Evolutionary conservation across 2,329 filamentous ascomycete genomes (phyloP), one percentile per base, ranked within the genome.

Genomic region (Penicillium sp.): DNA sequence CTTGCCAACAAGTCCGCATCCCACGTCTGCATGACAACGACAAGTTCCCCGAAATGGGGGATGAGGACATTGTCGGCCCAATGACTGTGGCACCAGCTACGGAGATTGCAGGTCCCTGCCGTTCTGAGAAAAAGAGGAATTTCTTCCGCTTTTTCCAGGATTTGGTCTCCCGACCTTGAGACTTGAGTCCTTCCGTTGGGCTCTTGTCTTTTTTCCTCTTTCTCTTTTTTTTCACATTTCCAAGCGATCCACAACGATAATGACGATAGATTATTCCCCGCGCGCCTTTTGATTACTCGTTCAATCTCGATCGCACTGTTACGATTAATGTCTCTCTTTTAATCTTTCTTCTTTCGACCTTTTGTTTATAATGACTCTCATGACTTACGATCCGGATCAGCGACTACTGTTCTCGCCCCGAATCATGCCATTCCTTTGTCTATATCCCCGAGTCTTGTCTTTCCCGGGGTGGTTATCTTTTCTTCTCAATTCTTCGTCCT

Each of bases 41-140:
- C 70, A 96, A 97, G 74, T 97, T 96, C 69, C 92, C 92, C 25
- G 86, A 88, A 66, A 84, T 93, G 33, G 92, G 92, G 52, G 92
- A 96, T 68, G 89, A 93, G 67, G 93, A 96, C 73, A 95, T 97
- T 71, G 91, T 97, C 45, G 93, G 93, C 1, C 93, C 93, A 7
- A 96, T 97, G 93, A 85, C 73, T n/a, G 77, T 79, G 35, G 77
- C 73, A 6, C 76, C 75, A 2, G 71, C 70, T 8, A 65, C 62
- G 19, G 67, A 59, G 55, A 86, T 66, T 83, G 78, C 62, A 60
- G 75, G 59, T 64, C 68, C 71, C 57, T 74, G 77, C 56, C 75
- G 76, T 38, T 74, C 75, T 8, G 65, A 74, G 48, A 76, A 70
- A 62, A 78, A 78, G 61, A 75, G 77, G 55, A 75, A 71, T 45